Evolutionary conservation across 1,284 basidiomycete species (phyloP), one percentile per base, ranked within the genome.

Genomic region (Moesziomyces sp.): DNA sequence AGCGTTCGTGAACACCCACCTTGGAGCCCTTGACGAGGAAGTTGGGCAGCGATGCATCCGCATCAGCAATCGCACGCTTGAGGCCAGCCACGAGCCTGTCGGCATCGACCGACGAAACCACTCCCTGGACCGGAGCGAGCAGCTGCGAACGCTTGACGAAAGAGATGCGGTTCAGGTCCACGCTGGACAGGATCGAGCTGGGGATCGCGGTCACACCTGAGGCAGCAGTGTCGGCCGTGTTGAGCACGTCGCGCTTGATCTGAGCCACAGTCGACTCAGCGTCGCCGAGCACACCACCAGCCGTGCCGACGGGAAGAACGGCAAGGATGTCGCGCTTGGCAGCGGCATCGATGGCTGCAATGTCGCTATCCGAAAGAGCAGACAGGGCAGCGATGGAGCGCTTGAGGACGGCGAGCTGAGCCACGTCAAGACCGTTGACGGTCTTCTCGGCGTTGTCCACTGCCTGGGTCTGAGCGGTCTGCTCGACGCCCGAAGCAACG

Each of bases 301-400:
- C 38, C 38, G 38, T 18, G 38, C 18, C 13, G 14, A 35, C 14
- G 28, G 38, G 38, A 16, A 40, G 38, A 10, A 44, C 42, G 9
- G 42, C 43, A 23, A 44, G 48, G 19, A 52, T 18, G 19, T 52
- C 54, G 46, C 55, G 48, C 58, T 67, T 58, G 13, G 52, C 28
- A 14, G 54, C 58, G 18, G 40, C 40, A 14, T 44, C 28, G 2
- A 69, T 18, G n/a, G 18, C 44, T 5, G 21, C 54, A 9, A 69
- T 26, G 10, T 50, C 50, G 11, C 47, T 21, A 2, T 54, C 46
- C 40, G 30, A 40, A 24, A 66, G 49, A 3, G 46, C 46, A 14
- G 53, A 45, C 11, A 66, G 33, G 18, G 60, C 64, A 8, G 51
- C 54, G n/a, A 67, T 40, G n/a, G 46, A 44, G 3, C 64, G 50